Conservation (phyloP, 495 filamentous ascomycete species). For the Bryoglossum gracile region DNA sequence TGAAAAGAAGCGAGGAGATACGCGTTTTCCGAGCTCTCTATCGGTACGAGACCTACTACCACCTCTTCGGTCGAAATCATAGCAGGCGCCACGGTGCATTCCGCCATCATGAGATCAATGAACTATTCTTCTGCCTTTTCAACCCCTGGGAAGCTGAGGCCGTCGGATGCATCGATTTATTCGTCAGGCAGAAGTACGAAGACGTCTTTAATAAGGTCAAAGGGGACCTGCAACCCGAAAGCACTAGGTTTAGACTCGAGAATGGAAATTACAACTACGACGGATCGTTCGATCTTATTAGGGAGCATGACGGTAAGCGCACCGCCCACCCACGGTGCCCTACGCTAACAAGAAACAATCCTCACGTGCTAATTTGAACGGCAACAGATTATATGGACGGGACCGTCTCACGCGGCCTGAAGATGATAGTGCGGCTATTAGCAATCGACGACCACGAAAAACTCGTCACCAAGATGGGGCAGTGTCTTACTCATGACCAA, state of each 20-base stretch:
- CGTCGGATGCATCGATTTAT: background rate
- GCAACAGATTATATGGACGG: slow-evolving; percentile 1
- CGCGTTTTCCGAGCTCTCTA: background rate
- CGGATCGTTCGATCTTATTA: slow-evolving; percentile 1
- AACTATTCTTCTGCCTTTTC: slow-evolving; percentile 1
- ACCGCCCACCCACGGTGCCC: background rate
- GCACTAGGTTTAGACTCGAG: background rate
- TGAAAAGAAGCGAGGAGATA: slow-evolving; percentile 1
- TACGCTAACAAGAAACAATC: background rate
- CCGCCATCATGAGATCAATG: slow-evolving; percentile 1
- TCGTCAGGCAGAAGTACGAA: slow-evolving; percentile 1
- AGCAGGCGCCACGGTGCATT: background rate
- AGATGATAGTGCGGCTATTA: background rate
- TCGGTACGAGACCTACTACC: slow-evolving; percentile 1
- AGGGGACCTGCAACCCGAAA: background rate
- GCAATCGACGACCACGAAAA: background rate
- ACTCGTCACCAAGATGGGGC: background rate
- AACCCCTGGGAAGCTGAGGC: background rate
- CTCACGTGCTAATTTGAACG: background rate
- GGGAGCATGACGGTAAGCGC: background rate
- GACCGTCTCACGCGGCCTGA: background rate
- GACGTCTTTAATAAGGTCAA: background rate
- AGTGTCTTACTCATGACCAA: background rate
- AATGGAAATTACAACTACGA: background rate
- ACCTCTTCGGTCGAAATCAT: slow-evolving; percentile 1